Base-by-base conservation (phyloP, 2,329 filamentous ascomycete genomes). In the Grosmannia huntii region DNA sequence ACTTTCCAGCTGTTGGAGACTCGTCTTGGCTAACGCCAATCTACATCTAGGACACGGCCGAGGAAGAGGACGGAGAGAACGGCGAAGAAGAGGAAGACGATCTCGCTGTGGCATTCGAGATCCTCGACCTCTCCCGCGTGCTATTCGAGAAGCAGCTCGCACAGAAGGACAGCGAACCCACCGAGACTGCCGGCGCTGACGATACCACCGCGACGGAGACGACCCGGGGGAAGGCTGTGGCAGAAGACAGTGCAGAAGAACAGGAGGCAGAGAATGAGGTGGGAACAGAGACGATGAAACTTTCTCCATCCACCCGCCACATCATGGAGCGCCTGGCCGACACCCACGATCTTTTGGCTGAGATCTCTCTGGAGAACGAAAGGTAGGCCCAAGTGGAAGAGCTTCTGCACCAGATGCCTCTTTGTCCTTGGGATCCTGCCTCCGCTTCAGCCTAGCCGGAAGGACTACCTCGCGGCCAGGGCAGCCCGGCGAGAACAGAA, bases 281-380 rank as follows among this genome's bases (percentile, higher is more conserved):
- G 60, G 71, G 19, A 19, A n/a, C 19, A 12, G 50, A 27, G 9
- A 31, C 50, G 16, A 12, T 55, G 23, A 55, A 46, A 27, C 36
- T 36, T 56, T 71, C 71, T 9, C 71, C 73, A 48, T 65, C 69
- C 2, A 63, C 76, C 50, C 73, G 78, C 63, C 83, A 87, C 61
- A 77, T 91, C 67, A 91, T 90, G 71, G 89, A 95, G 71, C 84
- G 90, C 59, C 80, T 97, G 38, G 90, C 90, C 61, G 94, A 99
- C 68, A 95, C 90, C 10, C 90, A 96, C 69, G 91, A 96, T 69
- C 81, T 96, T 58, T 87, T 97, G 62, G 89, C 91, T 11, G 94
- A 99, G 72, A 96, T 99, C 62, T 95, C 88, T n/a, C 78, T 99
- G 31, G 94, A 99, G 74, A 96, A 94, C 65, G 94, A 97, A 73